Conservation (phyloP, 2,329 filamentous ascomycete genomes). For the Pseudogymnoascus sp. region DNA sequence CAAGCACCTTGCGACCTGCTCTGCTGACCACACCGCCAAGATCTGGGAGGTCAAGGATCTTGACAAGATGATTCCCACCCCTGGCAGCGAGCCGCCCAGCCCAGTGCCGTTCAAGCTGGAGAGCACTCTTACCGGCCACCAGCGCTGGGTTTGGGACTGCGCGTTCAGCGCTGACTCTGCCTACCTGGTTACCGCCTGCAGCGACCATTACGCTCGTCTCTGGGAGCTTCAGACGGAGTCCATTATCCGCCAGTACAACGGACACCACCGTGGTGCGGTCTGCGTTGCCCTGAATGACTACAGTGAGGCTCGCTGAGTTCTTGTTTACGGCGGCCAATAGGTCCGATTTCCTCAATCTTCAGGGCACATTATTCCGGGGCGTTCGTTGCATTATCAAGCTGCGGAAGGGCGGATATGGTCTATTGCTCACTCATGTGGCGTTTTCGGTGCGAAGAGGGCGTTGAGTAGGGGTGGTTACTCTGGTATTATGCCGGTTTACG, state of each 20-base stretch:
- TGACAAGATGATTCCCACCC: conserved; percentile 37
- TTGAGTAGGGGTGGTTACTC: neutral
- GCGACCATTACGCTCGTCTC: conserved; percentile 63
- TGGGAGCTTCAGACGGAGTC: conserved; percentile 64
- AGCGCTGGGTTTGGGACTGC: conserved; percentile 74
- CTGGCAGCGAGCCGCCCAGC: neutral
- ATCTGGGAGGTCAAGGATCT: conserved; percentile 86
- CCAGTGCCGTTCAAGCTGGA: conserved; percentile 51
- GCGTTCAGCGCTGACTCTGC: conserved; percentile 67
- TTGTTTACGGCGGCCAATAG: neutral
- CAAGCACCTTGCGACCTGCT: conserved; percentile 66
- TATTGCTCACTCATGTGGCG: neutral
- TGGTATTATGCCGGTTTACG: neutral
- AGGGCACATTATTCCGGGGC: neutral
- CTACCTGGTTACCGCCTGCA: conserved; percentile 67
- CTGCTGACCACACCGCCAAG: conserved; percentile 74
- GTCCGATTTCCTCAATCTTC: neutral
- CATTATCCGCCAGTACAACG: conserved; percentile 69
- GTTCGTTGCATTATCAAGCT: conserved; percentile 1
- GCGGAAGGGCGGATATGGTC: neutral
- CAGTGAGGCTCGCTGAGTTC: conserved; percentile 22
- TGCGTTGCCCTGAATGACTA: conserved; percentile 67
- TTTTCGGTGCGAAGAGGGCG: neutral
- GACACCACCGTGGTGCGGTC: conserved; percentile 64
- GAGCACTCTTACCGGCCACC: conserved; percentile 62